phyloP scores from a whole-genome alignment of 2,329 filamentous ascomycete species.

The Clarireedia paspali region DNA sequence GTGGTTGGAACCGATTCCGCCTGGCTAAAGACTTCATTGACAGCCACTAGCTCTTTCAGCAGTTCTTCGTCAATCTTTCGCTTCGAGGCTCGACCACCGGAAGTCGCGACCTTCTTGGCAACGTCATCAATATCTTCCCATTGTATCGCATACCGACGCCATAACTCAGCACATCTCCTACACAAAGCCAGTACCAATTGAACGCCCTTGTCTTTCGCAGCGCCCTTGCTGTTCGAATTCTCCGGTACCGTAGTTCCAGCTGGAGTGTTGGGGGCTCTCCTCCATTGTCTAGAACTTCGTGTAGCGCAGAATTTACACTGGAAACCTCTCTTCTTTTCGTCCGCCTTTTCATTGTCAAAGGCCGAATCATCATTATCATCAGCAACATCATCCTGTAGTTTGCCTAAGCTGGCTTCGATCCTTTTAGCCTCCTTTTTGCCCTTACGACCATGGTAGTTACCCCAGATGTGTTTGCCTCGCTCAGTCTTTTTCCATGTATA shows the following conservation, averaged over 20 bases:
- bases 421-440: slow-evolving; percentile 81
- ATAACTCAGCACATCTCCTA: slow-evolving; percentile 81
- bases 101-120: slow-evolving; percentile 74
- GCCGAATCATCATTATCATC: slow-evolving; percentile 92
- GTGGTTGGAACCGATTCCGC: slow-evolving; percentile 31
- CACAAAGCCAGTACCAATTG: slow-evolving; percentile 78
- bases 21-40: slow-evolving; percentile 51
- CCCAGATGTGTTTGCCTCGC: slow-evolving; percentile 82
- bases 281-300: slow-evolving; percentile 79
- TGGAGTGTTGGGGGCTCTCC: slow-evolving; percentile 72
- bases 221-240: slow-evolving; percentile 54
- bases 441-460: slow-evolving; percentile 77
- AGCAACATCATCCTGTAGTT: slow-evolving; percentile 85
- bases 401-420: slow-evolving; percentile 61
- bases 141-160: slow-evolving; percentile 92
- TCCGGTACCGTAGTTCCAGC: slow-evolving; percentile 62
- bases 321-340: slow-evolving; percentile 71
- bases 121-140: slow-evolving; percentile 94
- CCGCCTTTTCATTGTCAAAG: slow-evolving; percentile 79
- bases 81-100: slow-evolving; percentile 77
- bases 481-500: slow-evolving; percentile 97
- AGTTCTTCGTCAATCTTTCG: slow-evolving; percentile 88
- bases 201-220: slow-evolving; percentile 64
- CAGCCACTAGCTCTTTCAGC: slow-evolving; percentile 61
- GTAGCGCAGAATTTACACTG: slow-evolving; percentile 89